These are phyloP conservation scores for Oemleria cerasiformis DNA, from an alignment of 306 rosid species.

Conservation along the genomic window DNA sequence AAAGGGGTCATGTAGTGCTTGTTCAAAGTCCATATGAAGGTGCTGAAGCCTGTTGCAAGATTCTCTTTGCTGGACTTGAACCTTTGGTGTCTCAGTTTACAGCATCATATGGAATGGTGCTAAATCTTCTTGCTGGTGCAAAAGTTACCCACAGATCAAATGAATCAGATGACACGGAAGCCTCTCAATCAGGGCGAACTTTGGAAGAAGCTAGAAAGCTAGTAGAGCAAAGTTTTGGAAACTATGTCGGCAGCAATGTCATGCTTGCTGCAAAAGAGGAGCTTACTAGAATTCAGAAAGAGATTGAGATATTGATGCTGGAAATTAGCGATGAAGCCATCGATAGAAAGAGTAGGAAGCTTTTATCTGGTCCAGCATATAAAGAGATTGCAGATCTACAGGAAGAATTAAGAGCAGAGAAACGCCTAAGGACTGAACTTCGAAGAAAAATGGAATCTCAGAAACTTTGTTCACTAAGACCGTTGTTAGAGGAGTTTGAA, in stretches of 20 bases:
- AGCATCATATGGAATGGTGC: conserved; percentile 97
- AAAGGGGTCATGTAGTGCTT: conserved; percentile 82
- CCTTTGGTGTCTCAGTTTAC: conserved; percentile 95
- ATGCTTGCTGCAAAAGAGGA: conserved; percentile 97
- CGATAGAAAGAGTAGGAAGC: conserved; percentile 71
- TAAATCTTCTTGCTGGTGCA: conserved; percentile 87
- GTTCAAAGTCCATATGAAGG: conserved; percentile 83
- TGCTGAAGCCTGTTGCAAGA: conserved; percentile 92
- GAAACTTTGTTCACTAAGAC: conserved; percentile 65
- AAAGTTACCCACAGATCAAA: conserved; percentile 67
- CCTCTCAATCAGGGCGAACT: conserved; percentile 51
- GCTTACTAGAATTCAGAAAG: conserved; percentile 62
- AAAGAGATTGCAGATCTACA: conserved; percentile 79
- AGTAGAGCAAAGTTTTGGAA: conserved; percentile 97
- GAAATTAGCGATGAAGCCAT: conserved; percentile 83
- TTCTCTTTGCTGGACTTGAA: conserved; percentile 85
- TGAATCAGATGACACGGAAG: conserved; percentile 46
- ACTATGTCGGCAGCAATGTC: conserved; percentile 91
- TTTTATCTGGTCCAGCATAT: conserved; percentile 57
- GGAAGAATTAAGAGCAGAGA: conserved; percentile 76
- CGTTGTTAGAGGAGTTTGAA: conserved; percentile 59
- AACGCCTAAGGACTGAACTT: conserved; percentile 59
- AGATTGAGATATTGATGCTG: conserved; percentile 56
- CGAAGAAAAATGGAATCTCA: conserved; percentile 68
- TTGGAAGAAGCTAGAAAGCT: conserved; percentile 96